Evolutionary conservation across 441 rosid species (phyloP), one percentile per base, ranked within the genome.

Genomic region (Populus tomentosa): DNA sequence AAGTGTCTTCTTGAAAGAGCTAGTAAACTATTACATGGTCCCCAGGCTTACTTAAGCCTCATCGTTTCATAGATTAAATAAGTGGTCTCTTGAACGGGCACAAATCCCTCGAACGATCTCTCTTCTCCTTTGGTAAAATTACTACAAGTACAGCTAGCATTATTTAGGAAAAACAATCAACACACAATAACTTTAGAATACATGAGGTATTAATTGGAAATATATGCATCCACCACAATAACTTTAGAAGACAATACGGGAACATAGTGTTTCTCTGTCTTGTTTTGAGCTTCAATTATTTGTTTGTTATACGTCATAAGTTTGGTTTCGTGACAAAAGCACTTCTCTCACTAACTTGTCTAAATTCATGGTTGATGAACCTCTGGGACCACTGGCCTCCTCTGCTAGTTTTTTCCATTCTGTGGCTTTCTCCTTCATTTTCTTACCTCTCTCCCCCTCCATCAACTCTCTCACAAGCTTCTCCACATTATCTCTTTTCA

Each of bases 1-100:
- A 86, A 85, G 80, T 83, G 91, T 35, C 87, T 92, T 80, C 94
- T 92, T 50, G 97, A 92, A 61, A 91, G 91, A 79, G 97, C 97
- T 65, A 86, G 84, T 50, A 89, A 90, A 70, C 82, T 89, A 26
- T 69, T 80, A 61, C 85, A 53, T 53, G 81, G 72, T 72, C 84
- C 84, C 32, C 90, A 77, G 80, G 84, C 85, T 64, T 80, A 24
- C 24, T 24, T 24, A 24, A 24, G 3, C 42, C 42, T 38, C 42
- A 6, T 38, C 2, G 42, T 38, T 38, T 38, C 53, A 42, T 42
- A 42, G 10, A 46, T 46, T 46, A 38, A 38, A 38, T 38, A 38
- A 38, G 42, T 38, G 11, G 42, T 9, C 11, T 38, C 42, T 38
- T 38, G 11, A 38, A 38, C 50, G 14, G 50, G 3, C 50, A 40